Evolutionary conservation across 176 grass and related monocot species (phyloP), one percentile per base, ranked within the genome.

Genomic region (Secale cereale): DNA sequence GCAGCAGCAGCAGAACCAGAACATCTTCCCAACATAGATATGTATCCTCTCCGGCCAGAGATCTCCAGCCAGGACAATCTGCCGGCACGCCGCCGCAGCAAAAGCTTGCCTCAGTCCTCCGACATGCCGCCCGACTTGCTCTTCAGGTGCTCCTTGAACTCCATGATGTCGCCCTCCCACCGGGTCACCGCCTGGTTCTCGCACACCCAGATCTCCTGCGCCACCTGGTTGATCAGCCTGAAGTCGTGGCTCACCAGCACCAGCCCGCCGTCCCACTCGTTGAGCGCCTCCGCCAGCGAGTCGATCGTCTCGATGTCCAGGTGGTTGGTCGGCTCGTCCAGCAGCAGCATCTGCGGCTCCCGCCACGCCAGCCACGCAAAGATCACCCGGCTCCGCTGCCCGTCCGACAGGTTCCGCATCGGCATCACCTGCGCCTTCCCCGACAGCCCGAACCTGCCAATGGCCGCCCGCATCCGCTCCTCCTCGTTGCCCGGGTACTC

Each of bases 241-340:
- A 98, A 98, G 87, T 98, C 92, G 12, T 98, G 95, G 84, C 95
- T 98, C 72, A 98, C 95, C 77, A 98, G 74, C 41, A 98, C 92
- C 74, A 98, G 28, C 8, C 95, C 95, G 10, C 95, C 95, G 28
- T 95, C 95, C 95, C 95, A 98, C 54, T 98, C 95, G 4, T 85
- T 95, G 72, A 98, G 83, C 0, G 95, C 95, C 76, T 98, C 95
- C 0, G 95, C 95, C 37, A 98, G 79, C 9, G 95, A 98, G 77
- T 98, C 95, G 2, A 98, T 98, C 1, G 95, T 98, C 77, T 98
- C 92, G 1, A 95, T 90, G 87, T 95, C 95, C 17, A 98, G 80
- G 83, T 98, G 95, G 63, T 98, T 98, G 3, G 95, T 98, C 1
- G 95, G 95, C 77, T 98, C 95, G 26, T 98, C 95, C 0, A 95